phyloP scores from a whole-genome alignment of 805 yeast species.

The Wickerhamiella spandovensis region DNA sequence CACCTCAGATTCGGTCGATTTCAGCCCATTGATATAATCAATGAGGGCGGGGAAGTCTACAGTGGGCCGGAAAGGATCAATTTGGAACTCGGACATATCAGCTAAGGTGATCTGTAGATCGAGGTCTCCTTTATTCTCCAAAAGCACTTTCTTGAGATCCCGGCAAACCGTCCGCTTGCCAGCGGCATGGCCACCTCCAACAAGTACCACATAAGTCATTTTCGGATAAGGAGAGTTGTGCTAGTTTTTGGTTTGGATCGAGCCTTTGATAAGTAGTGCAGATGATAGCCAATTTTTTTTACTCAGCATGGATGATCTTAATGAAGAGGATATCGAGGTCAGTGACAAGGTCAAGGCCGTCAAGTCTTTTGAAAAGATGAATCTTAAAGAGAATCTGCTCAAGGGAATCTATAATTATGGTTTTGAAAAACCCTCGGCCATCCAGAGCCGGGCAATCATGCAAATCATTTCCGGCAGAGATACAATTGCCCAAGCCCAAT shows the following conservation, averaged over 20 bases:
- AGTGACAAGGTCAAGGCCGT: conserved; percentile 39
- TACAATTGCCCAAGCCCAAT: conserved; percentile 91
- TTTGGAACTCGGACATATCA: conserved; percentile 33
- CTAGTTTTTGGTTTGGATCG: background rate
- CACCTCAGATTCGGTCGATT: background rate
- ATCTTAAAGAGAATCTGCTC: conserved; percentile 26
- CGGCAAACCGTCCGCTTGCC: conserved; percentile 33
- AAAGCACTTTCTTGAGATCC: conserved; percentile 26
- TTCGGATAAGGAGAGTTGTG: no score
- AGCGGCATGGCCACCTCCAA: conserved; percentile 53
- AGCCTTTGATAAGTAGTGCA: no score
- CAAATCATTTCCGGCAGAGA: conserved; percentile 68
- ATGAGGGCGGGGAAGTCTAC: conserved; percentile 25
- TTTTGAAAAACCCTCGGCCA: conserved; percentile 69
- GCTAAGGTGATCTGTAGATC: conserved; percentile 20
- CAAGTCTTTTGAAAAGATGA: conserved; percentile 22
- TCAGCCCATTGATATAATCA: background rate
- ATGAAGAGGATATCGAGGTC: conserved; percentile 41
- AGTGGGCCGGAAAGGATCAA: conserved; percentile 17
- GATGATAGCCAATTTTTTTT: background rate
- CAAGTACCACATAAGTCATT: conserved; percentile 28
- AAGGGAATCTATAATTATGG: conserved; percentile 68
- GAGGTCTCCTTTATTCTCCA: conserved; percentile 17
- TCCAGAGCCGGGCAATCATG: conserved; percentile 67
- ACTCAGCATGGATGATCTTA: conserved; percentile 15